phyloP scores from a whole-genome alignment of 805 yeast species.

The Tetrapisispora pingtungensis region DNA sequence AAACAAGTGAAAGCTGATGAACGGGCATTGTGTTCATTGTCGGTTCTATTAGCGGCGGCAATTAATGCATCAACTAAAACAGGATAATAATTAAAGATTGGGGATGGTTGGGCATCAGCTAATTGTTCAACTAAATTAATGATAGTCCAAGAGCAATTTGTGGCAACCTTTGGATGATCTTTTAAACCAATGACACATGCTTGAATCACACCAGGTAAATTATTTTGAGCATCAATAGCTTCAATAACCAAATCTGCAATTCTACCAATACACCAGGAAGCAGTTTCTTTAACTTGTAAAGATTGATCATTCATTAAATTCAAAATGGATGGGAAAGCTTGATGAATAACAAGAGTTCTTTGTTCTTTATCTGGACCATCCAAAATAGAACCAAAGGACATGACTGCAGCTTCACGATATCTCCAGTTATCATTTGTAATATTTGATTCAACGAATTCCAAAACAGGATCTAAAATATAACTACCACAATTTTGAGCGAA shows the following conservation, averaged over 20 bases:
- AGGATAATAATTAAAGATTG: constrained; percentile 66
- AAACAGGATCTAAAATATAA: constrained; percentile 75
- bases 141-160: constrained; percentile 97
- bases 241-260: constrained; percentile 80
- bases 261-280: constrained; percentile 96
- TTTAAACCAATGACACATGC: constrained; percentile 73
- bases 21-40: constrained; percentile 79
- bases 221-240: constrained; percentile 55
- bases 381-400: constrained; percentile 96
- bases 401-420: constrained; percentile 90
- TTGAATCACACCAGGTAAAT: constrained; percentile 60
- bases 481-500: constrained; percentile 87
- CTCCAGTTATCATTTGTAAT: constrained; percentile 63
- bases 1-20: constrained; percentile 96
- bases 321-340: constrained; percentile 76
- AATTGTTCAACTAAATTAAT: constrained; percentile 86
- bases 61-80: constrained; percentile 60
- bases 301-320: constrained; percentile 61
- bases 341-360: constrained; percentile 56
- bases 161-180: constrained; percentile 86
- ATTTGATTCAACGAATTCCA: constrained; percentile 72
- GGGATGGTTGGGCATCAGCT: constrained; percentile 38
- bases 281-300: constrained; percentile 89
- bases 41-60: constrained; percentile 56
- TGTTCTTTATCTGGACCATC: constrained; percentile 84